Evolutionary conservation across 164 flowering plant genomes (phyloP), one percentile per base, ranked within the genome.

Genomic region (Kingdonia uniflora): DNA sequence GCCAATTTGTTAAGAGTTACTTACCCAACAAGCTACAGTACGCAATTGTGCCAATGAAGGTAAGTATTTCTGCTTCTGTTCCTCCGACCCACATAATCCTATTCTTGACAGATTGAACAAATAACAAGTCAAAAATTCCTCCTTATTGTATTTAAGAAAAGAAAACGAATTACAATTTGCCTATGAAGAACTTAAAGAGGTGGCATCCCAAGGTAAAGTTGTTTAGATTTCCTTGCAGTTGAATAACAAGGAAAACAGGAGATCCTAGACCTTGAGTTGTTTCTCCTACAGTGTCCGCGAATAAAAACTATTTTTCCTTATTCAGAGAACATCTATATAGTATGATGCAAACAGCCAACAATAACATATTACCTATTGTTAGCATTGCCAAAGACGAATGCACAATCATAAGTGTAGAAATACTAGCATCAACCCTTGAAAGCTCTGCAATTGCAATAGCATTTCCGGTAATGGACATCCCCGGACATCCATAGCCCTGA

Each of bases 361-460:
- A 14, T 37, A 6, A 22, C 16, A 38, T 13, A 61, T 70, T 63
- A 92, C 99, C 95, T 67, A 92, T 84, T 16, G 95, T 92, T 19
- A 88, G 95, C 99, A 88, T 92, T 35, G 83, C 99, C 65, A 88
- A 55, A 41, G 95, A 88, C 50, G 98, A 88, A 68, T 92, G 99
- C 57, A 49, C 51, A 22, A 47, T 13, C 14, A 47, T 13, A 15
- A 47, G 19, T 21, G 51, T 47, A 23, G 51, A 47, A 47, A 23
- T 20, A 15, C 51, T 47, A 47, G 51, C 51, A 12, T 91, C 98
- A 71, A 87, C 98, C 67, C 95, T 79, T 41, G 95, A 84, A 45
- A 82, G 41, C 67, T 91, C 98, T 45, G 95, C 95, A 0, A 61
- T 64, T 5, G 84, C 82, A 63, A 87, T 22, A 58, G 96, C 96